Base-by-base conservation (phyloP, 352 stramenopile genomes). In the Aphanomyces euteiches region DNA sequence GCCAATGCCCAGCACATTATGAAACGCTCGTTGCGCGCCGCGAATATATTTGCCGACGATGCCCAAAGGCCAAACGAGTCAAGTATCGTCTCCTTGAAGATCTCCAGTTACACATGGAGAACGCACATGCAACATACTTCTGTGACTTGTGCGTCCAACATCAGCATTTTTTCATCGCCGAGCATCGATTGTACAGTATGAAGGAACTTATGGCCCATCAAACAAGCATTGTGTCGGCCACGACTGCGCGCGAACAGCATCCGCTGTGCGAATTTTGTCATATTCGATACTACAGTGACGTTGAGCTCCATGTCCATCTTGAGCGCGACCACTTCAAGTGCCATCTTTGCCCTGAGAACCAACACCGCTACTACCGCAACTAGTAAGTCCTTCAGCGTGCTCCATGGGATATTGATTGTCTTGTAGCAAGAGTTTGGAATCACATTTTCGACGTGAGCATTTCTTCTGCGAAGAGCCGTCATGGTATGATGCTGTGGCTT, bases 321-420 rank as follows among this genome's bases (percentile, higher is more conserved):
- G 86, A 93, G 73, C 89, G 89, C 53, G 86, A 96, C 64, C 89
- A 96, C 67, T 96, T 93, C 75, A 94, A 90, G 69, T 96, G 89
- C 66, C 88, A 96, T 64, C 80, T 96, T 19, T 96, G 89, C 84
- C 65, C 77, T 36, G 90, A 92, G 64, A 74, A 83, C 39, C 87
- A 92, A 69, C 86, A 94, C 73, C 82, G 93, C 40, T 94, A 96
- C 75, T 96, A 91, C 73, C 84, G 88, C 67, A 93, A 96, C 76
- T 96, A 96, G 83, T 92, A 80, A 69, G 84, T 88, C 78, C 48
- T 37, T 28, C 28, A 28, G 28, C 28, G 1, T 28, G 28, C 28
- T 28, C 28, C 28, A 28, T 2, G 0, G 28, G 28, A 28, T 28
- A 28, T 28, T 28, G 28, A 28, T 28, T 10, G 43, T 48, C n/a